These are phyloP conservation scores for Volvox reticuliferus DNA, from an alignment of 139 green algal genomes.

Conservation along the genomic window DNA sequence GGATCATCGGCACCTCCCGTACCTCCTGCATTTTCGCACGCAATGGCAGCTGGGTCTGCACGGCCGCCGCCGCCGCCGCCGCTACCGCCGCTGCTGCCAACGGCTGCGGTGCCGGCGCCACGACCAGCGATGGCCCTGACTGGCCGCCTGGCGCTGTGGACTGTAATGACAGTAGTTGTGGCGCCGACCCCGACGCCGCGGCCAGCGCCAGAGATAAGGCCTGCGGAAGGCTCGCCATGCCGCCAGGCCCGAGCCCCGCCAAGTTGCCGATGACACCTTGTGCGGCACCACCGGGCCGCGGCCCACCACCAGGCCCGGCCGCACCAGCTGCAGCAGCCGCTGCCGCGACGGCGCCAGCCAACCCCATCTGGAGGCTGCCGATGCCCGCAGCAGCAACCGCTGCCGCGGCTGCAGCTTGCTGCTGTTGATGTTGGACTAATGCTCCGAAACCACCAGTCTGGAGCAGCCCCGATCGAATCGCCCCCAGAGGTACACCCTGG, in stretches of 20 bases:
- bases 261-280: background rate
- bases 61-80: background rate
- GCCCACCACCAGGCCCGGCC: background rate
- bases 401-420: background rate
- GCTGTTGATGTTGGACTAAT: background rate
- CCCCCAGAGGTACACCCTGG: background rate
- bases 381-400: background rate
- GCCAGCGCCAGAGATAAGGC: slow-evolving; percentile 16
- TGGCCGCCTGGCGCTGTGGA: background rate
- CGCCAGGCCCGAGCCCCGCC: background rate
- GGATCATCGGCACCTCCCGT: background rate
- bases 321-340: background rate
- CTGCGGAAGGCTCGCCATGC: background rate
- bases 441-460: background rate
- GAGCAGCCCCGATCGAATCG: background rate
- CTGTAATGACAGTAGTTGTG: background rate
- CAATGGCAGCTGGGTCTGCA: background rate
- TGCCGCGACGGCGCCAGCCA: background rate
- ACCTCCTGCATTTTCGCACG: background rate
- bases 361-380: background rate
- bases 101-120: slow-evolving; percentile 14
- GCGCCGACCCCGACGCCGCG: slow-evolving; percentile 23
- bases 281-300: background rate
- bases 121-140: background rate
- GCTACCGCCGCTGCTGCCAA: background rate